These are phyloP conservation scores for Ophiosphaerella herpotricha DNA, from an alignment of 2,329 filamentous ascomycete genomes.

Conservation along the genomic window DNA sequence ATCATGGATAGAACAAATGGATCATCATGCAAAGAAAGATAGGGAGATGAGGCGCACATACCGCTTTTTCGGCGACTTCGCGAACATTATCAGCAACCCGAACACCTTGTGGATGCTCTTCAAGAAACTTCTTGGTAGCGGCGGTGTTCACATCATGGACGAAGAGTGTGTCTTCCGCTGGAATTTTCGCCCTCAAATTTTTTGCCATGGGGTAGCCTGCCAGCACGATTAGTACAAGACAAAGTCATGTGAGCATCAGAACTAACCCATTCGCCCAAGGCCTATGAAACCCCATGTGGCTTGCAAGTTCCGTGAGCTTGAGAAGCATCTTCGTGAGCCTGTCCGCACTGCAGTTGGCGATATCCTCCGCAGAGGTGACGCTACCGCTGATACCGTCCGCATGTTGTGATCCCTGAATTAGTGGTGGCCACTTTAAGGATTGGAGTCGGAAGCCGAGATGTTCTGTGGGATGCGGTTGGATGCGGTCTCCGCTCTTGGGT, in stretches of 20 bases:
- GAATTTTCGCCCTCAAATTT: conserved; percentile 70
- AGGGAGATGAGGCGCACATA: conserved; percentile 50
- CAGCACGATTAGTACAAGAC: conserved; percentile 13
- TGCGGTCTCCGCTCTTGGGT: conserved; percentile 36
- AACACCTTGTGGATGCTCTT: conserved; percentile 60
- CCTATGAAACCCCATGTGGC: conserved; percentile 57
- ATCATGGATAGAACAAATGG: conserved; percentile 64
- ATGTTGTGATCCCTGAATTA: conserved; percentile 27
- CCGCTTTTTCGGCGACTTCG: conserved; percentile 69
- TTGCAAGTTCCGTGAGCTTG: conserved; percentile 48
- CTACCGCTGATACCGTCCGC: conserved; percentile 34
- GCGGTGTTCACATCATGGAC: conserved; percentile 69
- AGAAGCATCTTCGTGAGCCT: conserved; percentile 48
- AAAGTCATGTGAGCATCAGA: conserved; percentile 24
- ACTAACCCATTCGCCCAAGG: conserved; percentile 56
- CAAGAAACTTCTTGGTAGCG: conserved; percentile 60
- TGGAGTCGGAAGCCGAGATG: conserved; percentile 21
- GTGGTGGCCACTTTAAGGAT: conserved; percentile 15
- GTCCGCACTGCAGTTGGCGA: conserved; percentile 20
- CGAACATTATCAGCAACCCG: conserved; percentile 61
- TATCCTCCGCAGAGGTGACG: conserved; percentile 33
- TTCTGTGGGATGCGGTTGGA: conserved; percentile 32
- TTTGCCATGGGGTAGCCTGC: conserved; percentile 73
- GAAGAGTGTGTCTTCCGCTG: conserved; percentile 64
- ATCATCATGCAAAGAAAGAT: conserved; percentile 54